A percentile compares a stretch with the other conserved stretches of the same genome.
Conservation (phyloP, 148 eudicot genomes). For the Cornus suecica region DNA sequence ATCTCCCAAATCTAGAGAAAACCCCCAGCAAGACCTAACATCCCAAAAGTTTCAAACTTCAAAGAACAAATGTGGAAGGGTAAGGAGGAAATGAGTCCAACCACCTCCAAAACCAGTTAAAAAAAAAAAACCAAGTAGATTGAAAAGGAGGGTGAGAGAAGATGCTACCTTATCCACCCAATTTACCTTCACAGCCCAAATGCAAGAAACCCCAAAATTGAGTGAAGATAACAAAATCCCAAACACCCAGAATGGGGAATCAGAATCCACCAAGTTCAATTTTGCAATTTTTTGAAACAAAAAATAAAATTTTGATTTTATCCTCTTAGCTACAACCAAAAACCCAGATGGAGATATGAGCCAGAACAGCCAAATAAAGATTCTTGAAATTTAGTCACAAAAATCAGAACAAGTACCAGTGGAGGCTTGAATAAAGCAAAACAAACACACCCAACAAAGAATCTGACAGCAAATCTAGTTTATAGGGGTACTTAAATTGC, state of each 20-base stretch:
- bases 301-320: conserved; percentile 30
- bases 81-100: conserved; percentile 8
- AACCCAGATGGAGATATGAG: conserved; percentile 38
- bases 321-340: conserved; percentile 28
- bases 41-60: conserved; percentile 17
- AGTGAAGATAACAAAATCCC: conserved; percentile 24
- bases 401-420: conserved; percentile 8
- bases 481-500: conserved; percentile 1
- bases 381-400: conserved; percentile 16
- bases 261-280: conserved; percentile 39
- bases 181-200: conserved; percentile 18
- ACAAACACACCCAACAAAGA: conserved; percentile 13
- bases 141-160: conserved; percentile 17
- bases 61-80: conserved; percentile 8
- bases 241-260: conserved; percentile 26
- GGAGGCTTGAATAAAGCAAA: conserved; percentile 8
- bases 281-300: conserved; percentile 30
- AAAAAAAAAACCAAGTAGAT: conserved; percentile 26
- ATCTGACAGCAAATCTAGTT: conserved; percentile 2
- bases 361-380: conserved; percentile 15
- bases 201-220: conserved; percentile 18
- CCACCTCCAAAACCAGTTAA: conserved; percentile 17
- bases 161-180: conserved; percentile 40
- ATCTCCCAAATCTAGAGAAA: conserved; percentile 32
- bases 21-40: conserved; percentile 18